Evolutionary conservation across 768 basidiomycete species (phyloP), one percentile per base, ranked within the genome.

Genomic region (Vishniacozyma victoriae): DNA sequence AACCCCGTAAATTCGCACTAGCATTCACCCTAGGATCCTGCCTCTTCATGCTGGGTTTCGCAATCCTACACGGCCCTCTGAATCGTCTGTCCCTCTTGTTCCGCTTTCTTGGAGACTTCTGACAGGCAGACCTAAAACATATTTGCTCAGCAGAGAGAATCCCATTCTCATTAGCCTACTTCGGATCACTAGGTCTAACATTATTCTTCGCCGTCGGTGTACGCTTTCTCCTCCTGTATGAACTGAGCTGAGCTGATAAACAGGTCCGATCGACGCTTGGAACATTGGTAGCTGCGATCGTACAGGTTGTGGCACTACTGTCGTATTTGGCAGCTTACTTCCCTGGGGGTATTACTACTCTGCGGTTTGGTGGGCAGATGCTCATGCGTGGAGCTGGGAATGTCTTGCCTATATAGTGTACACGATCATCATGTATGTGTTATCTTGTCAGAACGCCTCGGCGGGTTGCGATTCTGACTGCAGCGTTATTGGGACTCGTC

Each of bases 311-410:
- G 36, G 83, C 92, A 1, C 80, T 99, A 15, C 76, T 95, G 13
- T 78, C 85, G 13, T 99, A 99, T 67, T 78, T 97, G 5, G 77
- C 90, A 15, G 91, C 91, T 0, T 97, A 96, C 75, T 97, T 99
- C 74, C 95, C 95, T 16, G 91, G 87, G 9, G 93, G 72, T 4
- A 50, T 70, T 33, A 72, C 72, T 3, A 72, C 71, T 1, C 53
- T 73, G 38, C 52, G 70, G 15, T 72, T 69, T 46, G 69, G 71
- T 14, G 69, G 69, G 5, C 70, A 72, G 45, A 72, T 72, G 70
- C 48, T 87, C 1, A 73, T 95, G 18, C 82, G 90, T 29, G 85
- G 92, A 5, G 89, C 88, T 36, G 80, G 86, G 26, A 86, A 78
- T 57, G 76, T 93, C 5, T 75, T 95, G 24, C 90, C 91, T 9